Base-by-base conservation (phyloP, 108 stramenopile genomes). In the Cyclotella kingstonii region DNA sequence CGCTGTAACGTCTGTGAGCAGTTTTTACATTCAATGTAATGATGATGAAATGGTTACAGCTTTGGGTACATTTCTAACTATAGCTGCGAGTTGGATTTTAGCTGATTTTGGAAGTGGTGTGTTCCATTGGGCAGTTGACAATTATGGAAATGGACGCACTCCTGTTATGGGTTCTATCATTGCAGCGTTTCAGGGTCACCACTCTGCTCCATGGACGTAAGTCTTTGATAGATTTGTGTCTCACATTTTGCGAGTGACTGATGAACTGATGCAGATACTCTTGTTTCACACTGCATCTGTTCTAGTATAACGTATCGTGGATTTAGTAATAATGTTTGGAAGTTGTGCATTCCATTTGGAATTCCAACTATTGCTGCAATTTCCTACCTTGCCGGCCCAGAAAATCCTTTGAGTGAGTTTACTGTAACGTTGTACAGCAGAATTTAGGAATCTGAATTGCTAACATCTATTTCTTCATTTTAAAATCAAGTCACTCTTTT, bases 181-280 rank as follows among this genome's bases (percentile, higher is more conserved):
- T 73, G 93, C 88, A 23, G 96, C 96, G 9, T 96, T 96, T 66
- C 96, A 96, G 42, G 96, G 96, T 5, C 96, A 96, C 66, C 96
- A 96, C 68, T 79, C 77, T 6, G 92, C 93, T 10, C 96, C 93
- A 1, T 96, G 96, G 96, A 96, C 96, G 0, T n/a, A n/a, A n/a
- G n/a, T n/a, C n/a, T n/a, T n/a, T n/a, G n/a, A n/a, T n/a, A n/a
- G n/a, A n/a, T n/a, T n/a, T n/a, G n/a, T n/a, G n/a, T n/a, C n/a
- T n/a, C n/a, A n/a, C n/a, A n/a, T n/a, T n/a, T n/a, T n/a, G n/a
- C n/a, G n/a, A n/a, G n/a, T n/a, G n/a, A n/a, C n/a, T n/a, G n/a
- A n/a, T n/a, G n/a, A n/a, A n/a, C n/a, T n/a, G n/a, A n/a, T n/a
- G n/a, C n/a, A n/a, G n/a, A n/a, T n/a, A n/a, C n/a, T n/a, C n/a